Evolutionary conservation across 257 asterid genomes (phyloP), one percentile per base, ranked within the genome.

Genomic region (Solanum boliviense): DNA sequence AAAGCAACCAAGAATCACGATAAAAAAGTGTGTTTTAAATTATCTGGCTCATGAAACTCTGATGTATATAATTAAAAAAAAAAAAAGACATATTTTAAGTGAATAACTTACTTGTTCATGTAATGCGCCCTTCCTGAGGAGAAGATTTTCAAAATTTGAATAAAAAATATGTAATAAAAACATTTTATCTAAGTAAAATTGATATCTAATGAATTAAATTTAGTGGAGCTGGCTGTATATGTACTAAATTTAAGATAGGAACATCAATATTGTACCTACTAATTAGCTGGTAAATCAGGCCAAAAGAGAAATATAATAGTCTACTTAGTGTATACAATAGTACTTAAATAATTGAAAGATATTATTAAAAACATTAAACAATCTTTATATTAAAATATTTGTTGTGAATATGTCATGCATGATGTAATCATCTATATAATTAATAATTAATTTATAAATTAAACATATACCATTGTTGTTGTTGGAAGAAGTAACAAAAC

Each of bases 401-500:
- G 39, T 82, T 0, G 18, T 5, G 85, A 16, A 46, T 16, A 82
- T 48, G 70, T 82, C 85, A 82, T 82, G 85, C 85, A 82, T 82
- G 85, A 82, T 62, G 60, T 82, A 82, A 82, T 82, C 85, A 48
- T 48, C 70, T 81, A 20, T 29, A 46, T 82, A 81, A 6, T 81
- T 81, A 27, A 75, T 46, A 39, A 39, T 44, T 8, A 78, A 44
- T 7, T 31, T 25, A 46, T 18, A 79, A 16, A 44, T n/a, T 39
- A 29, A 46, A 48, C 70, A 29, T 31, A 34, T 82, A 48, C 20
- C 20, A 48, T 48, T 31, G 9, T 46, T 76, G 70, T 31, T 82
- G 44, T 48, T 29, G 86, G 86, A 46, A 81, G 4, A 82, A 48
- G 70, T 48, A 48, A 29, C 44, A 48, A 31, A 81, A 81, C 41